Base-by-base conservation (phyloP, 192 early-diverging fungal genomes). In the Coemansia sp. region DNA sequence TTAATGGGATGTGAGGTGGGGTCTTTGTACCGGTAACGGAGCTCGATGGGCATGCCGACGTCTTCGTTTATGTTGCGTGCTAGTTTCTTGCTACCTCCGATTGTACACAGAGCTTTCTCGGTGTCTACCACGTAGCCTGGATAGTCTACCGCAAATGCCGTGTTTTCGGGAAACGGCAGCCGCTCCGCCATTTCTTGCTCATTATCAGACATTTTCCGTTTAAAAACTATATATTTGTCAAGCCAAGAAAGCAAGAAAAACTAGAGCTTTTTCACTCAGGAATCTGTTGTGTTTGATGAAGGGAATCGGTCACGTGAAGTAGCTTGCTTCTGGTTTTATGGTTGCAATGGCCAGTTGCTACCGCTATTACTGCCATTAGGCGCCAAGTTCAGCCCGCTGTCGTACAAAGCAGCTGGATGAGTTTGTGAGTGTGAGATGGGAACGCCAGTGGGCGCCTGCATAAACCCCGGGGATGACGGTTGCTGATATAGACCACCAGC, bases 21-120 rank as follows among this genome's bases (percentile, higher is more conserved):
- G 20, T 81, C 79, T 7, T 77, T 58, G 45, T 65, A 58, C 10
- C 79, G 45, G 46, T 64, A 81, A 11, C 79, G 79, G 3, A 81
- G 58, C 31, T 81, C 74, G n/a, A 81, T 51, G 6, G 58, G 70
- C 39, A 59, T 51, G 6, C 70, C 66, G 3, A 59, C 17, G 10
- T 59, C 60, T 7, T 60, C 51, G 4, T 42, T 39, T 12, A 62
- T 41, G 18, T 60, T 42, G 10, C 58, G 62, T 15, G 65, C 57
- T 6, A 80, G 64, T 41, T 60, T 58, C 28, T 72, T 57, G 42
- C 49, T 58, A 15, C 79, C 79, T 15, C 79, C 79, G 14, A 81
- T 34, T 10, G 74, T 60, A 32, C 30, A 40, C 26, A 81, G 52
- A 1, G 74, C 74, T 34, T 66, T 69, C 18, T 72, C 56, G 0